Base-by-base conservation (phyloP, 2,329 filamentous ascomycete species). In the Canariomyces notabilis region DNA sequence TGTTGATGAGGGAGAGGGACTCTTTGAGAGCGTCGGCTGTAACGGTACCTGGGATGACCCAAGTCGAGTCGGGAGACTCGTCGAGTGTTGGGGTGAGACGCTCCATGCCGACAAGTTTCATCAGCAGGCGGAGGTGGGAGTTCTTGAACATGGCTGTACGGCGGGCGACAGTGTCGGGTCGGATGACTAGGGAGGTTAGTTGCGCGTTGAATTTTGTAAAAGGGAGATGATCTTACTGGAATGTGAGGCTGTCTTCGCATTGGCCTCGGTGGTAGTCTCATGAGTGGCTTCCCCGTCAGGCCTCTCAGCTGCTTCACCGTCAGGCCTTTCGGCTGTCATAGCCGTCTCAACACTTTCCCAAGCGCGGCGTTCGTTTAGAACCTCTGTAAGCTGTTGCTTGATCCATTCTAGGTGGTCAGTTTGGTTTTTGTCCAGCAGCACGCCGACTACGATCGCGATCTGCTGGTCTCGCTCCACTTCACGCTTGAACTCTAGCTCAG, bases 141-240 rank as follows among this genome's bases (percentile, higher is more conserved):
- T 97, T 94, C 61, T 89, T 94, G 71, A 94, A 94, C 67, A 95
- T 82, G 20, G 88, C 85, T 18, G 75, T 76, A 41, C 82, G 81
- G 33, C 82, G 80, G 39, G 78, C 74, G 37, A 86, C 79, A 34
- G 77, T 80, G 47, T 85, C 80, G 0, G 85, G 75, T 41, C 74
- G 76, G 43, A 89, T 68, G 46, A 68, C 79, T 84, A 31, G 18
- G 9, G 22, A 19, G 42, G 46, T 65, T 48, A 66, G 57, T 51
- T 20, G 23, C 44, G 22, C 11, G 21, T 44, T 32, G 19, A 31
- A 31, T n/a, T 18, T 22, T 36, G 20, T 16, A 37, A 41, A n/a
- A n/a, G n/a, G 8, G 26, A 37, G 12, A 35, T 33, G 8, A 34
- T 69, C 77, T 64, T 74, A 82, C 79, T 61, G 48, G 80, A 77